phyloP scores from a whole-genome alignment of 768 basidiomycete genomes.

The Porphyrellus cyaneotinctus region DNA sequence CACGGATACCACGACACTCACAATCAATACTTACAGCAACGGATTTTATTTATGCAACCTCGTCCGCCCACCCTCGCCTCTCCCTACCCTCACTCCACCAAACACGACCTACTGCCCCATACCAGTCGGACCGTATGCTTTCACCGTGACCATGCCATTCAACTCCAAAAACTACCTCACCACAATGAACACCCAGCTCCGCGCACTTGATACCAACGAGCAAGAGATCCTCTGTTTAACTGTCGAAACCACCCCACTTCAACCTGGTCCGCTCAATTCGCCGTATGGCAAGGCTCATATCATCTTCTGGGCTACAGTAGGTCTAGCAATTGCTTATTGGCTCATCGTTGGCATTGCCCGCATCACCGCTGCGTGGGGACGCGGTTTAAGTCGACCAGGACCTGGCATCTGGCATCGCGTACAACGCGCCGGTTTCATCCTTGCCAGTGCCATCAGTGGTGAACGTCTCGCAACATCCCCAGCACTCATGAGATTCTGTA shows the following conservation, averaged over 20 bases:
- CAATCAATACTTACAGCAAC: constrained; percentile 67
- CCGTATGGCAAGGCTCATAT: constrained; percentile 65
- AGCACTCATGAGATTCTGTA: constrained; percentile 85
- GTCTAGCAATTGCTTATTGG: constrained; percentile 78
- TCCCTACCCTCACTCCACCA: constrained; percentile 41
- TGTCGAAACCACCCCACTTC: constrained; percentile 71
- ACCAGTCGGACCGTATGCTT: constrained; percentile 71
- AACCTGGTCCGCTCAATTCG: constrained; percentile 47
- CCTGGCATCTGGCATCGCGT: constrained; percentile 65
- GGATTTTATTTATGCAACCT: constrained; percentile 72
- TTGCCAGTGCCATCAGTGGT: constrained; percentile 91
- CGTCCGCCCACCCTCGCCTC: constrained; percentile 74
- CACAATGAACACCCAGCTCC: constrained; percentile 78
- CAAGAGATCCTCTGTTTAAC: constrained; percentile 81
- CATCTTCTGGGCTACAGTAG: constrained; percentile 73
- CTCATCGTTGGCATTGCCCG: constrained; percentile 75
- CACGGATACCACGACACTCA: constrained; percentile 75
- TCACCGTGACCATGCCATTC: constrained; percentile 71
- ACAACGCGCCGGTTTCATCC: constrained; percentile 81
- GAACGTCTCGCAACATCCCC: constrained; percentile 82
- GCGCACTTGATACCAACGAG: constrained; percentile 84
- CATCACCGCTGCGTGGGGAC: constrained; percentile 79
- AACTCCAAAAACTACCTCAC: constrained; percentile 66
- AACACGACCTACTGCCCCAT: constrained; percentile 69
- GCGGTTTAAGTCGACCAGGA: constrained; percentile 56